Base-by-base conservation (phyloP, 768 basidiomycete genomes). In the Hysterangium stoloniferum region DNA sequence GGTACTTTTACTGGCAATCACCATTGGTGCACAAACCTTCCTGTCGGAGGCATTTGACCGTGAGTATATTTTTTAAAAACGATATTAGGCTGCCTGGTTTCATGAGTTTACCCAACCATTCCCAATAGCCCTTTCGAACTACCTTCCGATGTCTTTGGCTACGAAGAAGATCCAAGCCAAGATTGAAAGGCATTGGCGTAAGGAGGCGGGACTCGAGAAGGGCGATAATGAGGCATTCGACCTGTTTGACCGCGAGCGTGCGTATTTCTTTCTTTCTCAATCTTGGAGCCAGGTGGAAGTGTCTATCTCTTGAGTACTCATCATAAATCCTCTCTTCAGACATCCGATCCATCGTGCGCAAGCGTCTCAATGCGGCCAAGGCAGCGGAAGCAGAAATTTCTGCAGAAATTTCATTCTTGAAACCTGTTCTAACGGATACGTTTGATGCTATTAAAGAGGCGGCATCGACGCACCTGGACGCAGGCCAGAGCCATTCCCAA, bases 131-230 rank as follows among this genome's bases (percentile, higher is more conserved):
- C 65, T 84, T 20, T 65, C 70, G 28, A 60, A 71, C 15, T 74
- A 74, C 55, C 64, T 84, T 19, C 82, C 83, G 0, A 78, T 84
- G 66, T 79, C 79, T 0, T 63, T 86, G 37, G 79, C 82, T 1
- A 80, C 76, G 29, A 72, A 75, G 57, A 73, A 79, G 57, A 69
- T 78, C 64, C 68, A 66, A 4, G 67, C 69, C 43, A 63, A 68
- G 45, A 74, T 70, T 52, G 57, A 58, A 32, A 42, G 44, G 19
- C 50, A 46, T 24, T 29, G 51, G 34, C 52, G 45, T 13, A 28
- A 47, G 29, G 33, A 19, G 19, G n/a, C 42, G 42, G 53, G 15
- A 47, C 64, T 62, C 59, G 66, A 64, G 56, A 61, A 61, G 35
- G 56, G 64, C 52, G 43, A 52, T 32, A 55, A 57, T 28, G 54